A percentile compares a stretch with the other conserved stretches of the same genome.
phyloP scores from a whole-genome alignment of 495 filamentous ascomycete genomes.

The Aspergillus egyptiacus region DNA sequence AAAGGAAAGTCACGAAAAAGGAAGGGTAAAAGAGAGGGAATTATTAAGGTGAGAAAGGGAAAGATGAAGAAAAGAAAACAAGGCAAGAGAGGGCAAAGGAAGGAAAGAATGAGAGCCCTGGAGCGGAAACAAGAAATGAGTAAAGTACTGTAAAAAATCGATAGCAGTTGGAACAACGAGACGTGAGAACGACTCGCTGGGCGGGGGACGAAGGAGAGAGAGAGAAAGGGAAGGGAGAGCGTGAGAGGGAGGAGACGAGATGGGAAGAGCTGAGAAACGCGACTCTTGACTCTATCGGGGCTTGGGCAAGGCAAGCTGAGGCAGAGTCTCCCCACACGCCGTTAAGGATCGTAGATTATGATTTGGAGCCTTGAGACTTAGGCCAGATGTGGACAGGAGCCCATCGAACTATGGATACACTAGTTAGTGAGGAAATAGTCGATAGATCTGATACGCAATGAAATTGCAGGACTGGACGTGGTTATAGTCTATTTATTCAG shows the following conservation, averaged over 20 bases:
- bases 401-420: too few species aligned
- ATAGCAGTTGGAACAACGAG: constrained; percentile 19
- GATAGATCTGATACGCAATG: too few species aligned
- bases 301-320: neutral
- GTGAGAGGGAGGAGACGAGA: constrained; percentile 3
- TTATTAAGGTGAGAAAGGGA: constrained; percentile 11
- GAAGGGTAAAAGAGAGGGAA: constrained; percentile 9
- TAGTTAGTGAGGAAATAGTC: too few species aligned
- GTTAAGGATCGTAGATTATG: too few species aligned
- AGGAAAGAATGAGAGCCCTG: constrained; percentile 11
- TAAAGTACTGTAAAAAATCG: constrained; percentile 8
- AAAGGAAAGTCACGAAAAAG: constrained; percentile 4
- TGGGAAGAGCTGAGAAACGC: neutral
- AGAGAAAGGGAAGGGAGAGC: constrained; percentile 7
- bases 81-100: constrained; percentile 10
- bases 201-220: constrained; percentile 11
- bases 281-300: too few species aligned
- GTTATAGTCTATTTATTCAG: too few species aligned
- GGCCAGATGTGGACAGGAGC: too few species aligned
- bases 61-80: constrained; percentile 11
- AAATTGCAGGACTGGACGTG: too few species aligned
- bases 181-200: constrained; percentile 19
- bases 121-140: constrained; percentile 9
- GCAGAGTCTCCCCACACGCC: too few species aligned
- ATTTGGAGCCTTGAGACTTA: too few species aligned